Conservation (phyloP, 1,284 basidiomycete species). For the Ustilago xerochloae region DNA sequence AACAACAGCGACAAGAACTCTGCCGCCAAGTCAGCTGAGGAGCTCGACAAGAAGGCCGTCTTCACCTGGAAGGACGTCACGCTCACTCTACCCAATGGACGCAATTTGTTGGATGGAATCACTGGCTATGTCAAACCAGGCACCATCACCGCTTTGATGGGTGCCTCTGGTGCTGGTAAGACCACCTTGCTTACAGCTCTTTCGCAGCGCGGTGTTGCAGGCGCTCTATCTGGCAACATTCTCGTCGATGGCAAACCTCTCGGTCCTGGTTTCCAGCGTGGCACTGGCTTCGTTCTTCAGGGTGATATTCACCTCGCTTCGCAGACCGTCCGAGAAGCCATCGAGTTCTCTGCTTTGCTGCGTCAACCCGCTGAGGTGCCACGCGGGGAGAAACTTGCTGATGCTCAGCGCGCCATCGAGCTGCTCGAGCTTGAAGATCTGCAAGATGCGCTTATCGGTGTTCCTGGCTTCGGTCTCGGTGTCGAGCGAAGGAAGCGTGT, state of each 20-base stretch:
- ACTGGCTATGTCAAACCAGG: conserved; percentile 83
- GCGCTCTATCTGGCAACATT: conserved; percentile 80
- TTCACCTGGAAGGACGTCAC: conserved; percentile 71
- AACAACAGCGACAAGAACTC: not conserved
- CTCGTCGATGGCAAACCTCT: conserved; percentile 80
- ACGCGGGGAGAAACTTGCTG: conserved; percentile 45
- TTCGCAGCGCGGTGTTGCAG: conserved; percentile 78
- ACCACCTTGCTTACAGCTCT: conserved; percentile 80
- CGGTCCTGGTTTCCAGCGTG: conserved; percentile 78
- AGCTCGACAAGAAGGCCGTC: conserved; percentile 31
- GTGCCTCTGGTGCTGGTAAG: conserved; percentile 79
- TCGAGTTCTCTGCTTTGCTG: conserved; percentile 58
- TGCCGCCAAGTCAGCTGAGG: conserved; percentile 48
- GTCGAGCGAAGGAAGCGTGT: conserved; percentile 59
- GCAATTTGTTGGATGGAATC: conserved; percentile 78
- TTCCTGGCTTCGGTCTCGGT: conserved; percentile 55
- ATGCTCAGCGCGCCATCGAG: conserved; percentile 53
- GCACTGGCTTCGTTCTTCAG: conserved; percentile 77
- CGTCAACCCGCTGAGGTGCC: conserved; percentile 55
- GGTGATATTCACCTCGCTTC: conserved; percentile 70
- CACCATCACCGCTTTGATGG: conserved; percentile 78
- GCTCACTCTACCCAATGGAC: conserved; percentile 73
- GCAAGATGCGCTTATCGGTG: conserved; percentile 57
- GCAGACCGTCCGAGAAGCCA: conserved; percentile 58
- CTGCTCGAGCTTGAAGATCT: conserved; percentile 53